phyloP scores from a whole-genome alignment of 768 basidiomycete genomes.

The Pleurotus giganteus region DNA sequence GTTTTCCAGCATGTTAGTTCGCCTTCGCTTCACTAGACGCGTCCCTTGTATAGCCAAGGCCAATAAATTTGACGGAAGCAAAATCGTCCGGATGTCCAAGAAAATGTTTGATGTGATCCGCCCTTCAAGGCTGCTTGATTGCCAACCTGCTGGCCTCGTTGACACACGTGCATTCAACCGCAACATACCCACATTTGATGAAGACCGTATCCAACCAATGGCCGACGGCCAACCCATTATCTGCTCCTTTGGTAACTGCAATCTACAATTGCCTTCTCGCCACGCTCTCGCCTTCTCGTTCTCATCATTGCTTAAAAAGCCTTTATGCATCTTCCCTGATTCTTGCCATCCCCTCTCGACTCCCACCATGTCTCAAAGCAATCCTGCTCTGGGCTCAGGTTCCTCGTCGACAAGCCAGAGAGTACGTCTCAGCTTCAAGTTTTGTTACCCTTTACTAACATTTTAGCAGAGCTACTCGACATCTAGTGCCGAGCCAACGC shows the following conservation, averaged over 20 bases:
- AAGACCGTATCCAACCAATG: neutral
- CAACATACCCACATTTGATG: neutral
- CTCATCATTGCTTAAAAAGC: too few species aligned
- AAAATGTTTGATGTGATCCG: conserved; percentile 7
- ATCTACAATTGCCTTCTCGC: neutral
- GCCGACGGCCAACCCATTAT: neutral
- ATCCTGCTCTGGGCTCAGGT: too few species aligned
- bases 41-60: neutral
- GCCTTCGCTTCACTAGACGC: neutral
- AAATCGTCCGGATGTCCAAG: neutral
- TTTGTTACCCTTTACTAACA: too few species aligned
- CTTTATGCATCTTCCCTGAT: too few species aligned
- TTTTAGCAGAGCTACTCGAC: too few species aligned
- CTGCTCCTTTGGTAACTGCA: neutral
- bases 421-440: neutral
- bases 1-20: neutral
- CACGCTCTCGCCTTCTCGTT: too few species aligned
- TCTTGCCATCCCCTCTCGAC: neutral
- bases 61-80: conserved; percentile 3
- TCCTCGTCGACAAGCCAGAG: too few species aligned
- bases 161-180: conserved; percentile 1
- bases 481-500: neutral
- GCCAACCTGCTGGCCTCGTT: neutral
- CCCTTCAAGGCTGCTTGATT: conserved; percentile 1
- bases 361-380: neutral